phyloP scores from a whole-genome alignment of 2,329 filamentous ascomycete genomes.

The Escovopsis weberi region DNA sequence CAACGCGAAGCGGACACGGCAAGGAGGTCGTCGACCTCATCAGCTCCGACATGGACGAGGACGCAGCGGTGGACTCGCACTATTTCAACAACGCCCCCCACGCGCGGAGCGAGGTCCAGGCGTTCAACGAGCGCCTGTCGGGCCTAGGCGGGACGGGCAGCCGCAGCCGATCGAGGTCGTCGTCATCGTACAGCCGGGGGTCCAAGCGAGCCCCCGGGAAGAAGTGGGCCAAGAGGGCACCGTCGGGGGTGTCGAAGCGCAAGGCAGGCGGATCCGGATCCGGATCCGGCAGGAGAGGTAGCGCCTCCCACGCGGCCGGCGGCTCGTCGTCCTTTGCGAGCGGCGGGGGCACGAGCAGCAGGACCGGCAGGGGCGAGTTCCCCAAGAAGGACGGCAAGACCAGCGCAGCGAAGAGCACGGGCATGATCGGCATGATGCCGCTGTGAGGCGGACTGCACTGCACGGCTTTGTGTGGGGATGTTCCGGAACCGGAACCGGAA shows the following conservation, averaged over 20 bases:
- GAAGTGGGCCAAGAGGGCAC: slow-evolving; percentile 15
- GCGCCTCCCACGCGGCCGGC: slow-evolving; percentile 11
- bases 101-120: slow-evolving; percentile 17
- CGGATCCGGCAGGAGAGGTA: slow-evolving; percentile 14
- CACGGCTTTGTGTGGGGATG: not conserved
- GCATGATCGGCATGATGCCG: slow-evolving; percentile 25
- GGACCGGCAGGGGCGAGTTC: slow-evolving; percentile 6
- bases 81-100: slow-evolving; percentile 25
- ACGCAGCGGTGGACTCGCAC: slow-evolving; percentile 28
- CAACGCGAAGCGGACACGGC: slow-evolving; percentile 12
- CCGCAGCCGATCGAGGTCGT: slow-evolving; percentile 12
- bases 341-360: slow-evolving; percentile 9
- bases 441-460: slow-evolving; percentile 11
- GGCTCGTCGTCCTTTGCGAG: slow-evolving; percentile 9
- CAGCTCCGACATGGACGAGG: slow-evolving; percentile 27
- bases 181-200: slow-evolving; percentile 12
- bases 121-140: slow-evolving; percentile 19
- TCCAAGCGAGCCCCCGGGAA: slow-evolving; percentile 16
- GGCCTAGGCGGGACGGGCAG: slow-evolving; percentile 12
- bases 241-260: slow-evolving; percentile 17
- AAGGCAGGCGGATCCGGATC: slow-evolving; percentile 11
- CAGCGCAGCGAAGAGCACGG: slow-evolving; percentile 17
- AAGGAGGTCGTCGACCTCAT: slow-evolving; percentile 41
- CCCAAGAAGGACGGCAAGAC: slow-evolving; percentile 16
- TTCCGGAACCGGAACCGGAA: no score